phyloP scores from a whole-genome alignment of 1,284 basidiomycete genomes.

The Trichosporon sp. region DNA sequence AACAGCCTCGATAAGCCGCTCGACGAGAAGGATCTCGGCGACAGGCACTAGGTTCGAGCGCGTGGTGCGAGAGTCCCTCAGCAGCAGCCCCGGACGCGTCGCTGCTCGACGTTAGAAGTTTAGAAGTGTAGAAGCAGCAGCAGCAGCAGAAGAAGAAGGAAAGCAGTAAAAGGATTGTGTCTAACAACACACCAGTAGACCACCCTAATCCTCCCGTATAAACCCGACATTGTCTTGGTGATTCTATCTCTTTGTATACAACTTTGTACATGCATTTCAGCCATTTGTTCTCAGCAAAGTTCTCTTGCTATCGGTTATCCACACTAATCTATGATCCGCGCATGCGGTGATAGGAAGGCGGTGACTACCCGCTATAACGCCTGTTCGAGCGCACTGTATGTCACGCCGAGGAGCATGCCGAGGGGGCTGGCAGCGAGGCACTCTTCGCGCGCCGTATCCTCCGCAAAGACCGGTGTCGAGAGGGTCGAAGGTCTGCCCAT shows the following conservation, averaged over 20 bases:
- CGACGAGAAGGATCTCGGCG: neutral
- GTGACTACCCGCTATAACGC: no score
- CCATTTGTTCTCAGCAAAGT: neutral
- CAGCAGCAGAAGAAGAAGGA: neutral
- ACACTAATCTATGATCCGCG: no score
- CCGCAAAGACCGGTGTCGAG: no score
- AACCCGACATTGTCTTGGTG: constrained; percentile 6
- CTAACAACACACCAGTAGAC: neutral
- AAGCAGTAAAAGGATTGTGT: neutral
- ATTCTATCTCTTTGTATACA: constrained; percentile 5
- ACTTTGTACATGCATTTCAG: constrained; percentile 19
- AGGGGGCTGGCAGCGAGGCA: no score
- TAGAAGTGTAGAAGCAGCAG: neutral
- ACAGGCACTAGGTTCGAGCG: neutral
- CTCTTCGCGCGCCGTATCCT: no score
- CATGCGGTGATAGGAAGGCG: no score
- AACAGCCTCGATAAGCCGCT: neutral
- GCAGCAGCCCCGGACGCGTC: no score
- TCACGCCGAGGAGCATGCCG: no score
- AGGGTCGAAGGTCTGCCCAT: no score
- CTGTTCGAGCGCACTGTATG: no score
- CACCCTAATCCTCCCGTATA: neutral
- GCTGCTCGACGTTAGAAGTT: neutral
- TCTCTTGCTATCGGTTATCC: neutral
- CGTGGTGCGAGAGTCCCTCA: no score